Base-by-base conservation (phyloP, 2,329 filamentous ascomycete species). In the Fusarium ambrosium region DNA sequence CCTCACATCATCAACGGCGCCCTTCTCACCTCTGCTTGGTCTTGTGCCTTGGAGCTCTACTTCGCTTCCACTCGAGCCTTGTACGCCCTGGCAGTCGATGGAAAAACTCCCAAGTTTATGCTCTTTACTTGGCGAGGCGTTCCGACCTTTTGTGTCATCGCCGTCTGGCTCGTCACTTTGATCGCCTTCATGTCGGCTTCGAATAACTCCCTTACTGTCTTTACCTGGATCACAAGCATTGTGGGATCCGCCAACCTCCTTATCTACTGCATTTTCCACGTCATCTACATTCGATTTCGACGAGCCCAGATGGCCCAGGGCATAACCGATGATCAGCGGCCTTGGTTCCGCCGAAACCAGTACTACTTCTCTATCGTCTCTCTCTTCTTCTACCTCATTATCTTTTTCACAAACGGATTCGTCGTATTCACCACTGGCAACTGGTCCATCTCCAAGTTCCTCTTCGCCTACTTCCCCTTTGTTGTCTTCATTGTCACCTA, bases 81-180 rank as follows among this genome's bases (percentile, higher is more conserved):
- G 10, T 86, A 85, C 72, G 83, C 84, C 27, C 83, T 88, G 10
- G 86, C 87, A 14, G 72, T 72, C 73, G 81, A 85, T 72, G 83
- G 82, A 51, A 84, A 86, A 71, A 84, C 84, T 0, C 84, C 83
- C 32, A 82, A 80, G 58, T 78, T 91, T 75, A 83, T 92, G 27
- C 82, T 85, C 48, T 90, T 87, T 80, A 92, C 88, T 1, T 85
- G 84, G 72, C 84, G 86, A 9, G 91, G 90, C 76, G 88, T 90
- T 1, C 89, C 89, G 1, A 84, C 90, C 70, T 89, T 85, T 77
- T 86, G 84, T 73, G 88, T 90, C 71, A 70, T 62, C 24, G 66
- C 86, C 32, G 85, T 87, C n/a, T 84, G 86, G 77, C 73, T 83
- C 36, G 84, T 88, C 78, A 84, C 84, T 8, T 81, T 85, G 66